These are phyloP conservation scores for Chionographis japonica DNA, from an alignment of 106 monocot genomes.

Conservation along the genomic window DNA sequence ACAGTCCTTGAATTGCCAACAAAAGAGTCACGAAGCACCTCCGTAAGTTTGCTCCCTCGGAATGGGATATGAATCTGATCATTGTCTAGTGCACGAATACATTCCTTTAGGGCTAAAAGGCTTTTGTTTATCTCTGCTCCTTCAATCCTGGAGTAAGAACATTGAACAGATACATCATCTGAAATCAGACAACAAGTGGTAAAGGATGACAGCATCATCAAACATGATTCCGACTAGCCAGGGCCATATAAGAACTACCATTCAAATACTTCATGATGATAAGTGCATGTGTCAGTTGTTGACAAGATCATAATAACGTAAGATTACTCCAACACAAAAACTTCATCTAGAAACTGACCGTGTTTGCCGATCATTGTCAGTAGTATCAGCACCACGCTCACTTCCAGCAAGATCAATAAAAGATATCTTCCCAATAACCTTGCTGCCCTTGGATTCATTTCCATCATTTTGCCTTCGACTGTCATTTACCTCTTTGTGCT, in stretches of 20 bases:
- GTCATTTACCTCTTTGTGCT: slow-evolving; percentile 52
- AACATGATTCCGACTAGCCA: too few species aligned
- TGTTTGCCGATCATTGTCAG: slow-evolving; percentile 97
- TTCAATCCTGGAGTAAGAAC: slow-evolving; percentile 67
- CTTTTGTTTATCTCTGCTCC: slow-evolving; percentile 99
- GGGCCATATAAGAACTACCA: background rate
- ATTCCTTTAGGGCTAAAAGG: slow-evolving; percentile 87
- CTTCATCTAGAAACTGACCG: slow-evolving; percentile 35
- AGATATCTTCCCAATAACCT: slow-evolving; percentile 87
- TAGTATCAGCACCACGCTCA: slow-evolving; percentile 97
- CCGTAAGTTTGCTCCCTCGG: slow-evolving; percentile 94
- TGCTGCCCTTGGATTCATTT: slow-evolving; percentile 45
- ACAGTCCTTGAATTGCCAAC: slow-evolving; percentile 93
- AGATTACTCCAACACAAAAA: background rate
- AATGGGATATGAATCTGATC: slow-evolving; percentile 98
- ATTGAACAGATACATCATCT: slow-evolving; percentile 15
- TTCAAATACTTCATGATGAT: background rate
- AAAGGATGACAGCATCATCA: background rate
- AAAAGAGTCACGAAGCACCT: slow-evolving; percentile 95
- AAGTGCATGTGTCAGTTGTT: too few species aligned
- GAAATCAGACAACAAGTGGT: background rate
- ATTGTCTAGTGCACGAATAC: slow-evolving; percentile 95
- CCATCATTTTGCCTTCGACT: slow-evolving; percentile 42
- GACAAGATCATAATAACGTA: too few species aligned
- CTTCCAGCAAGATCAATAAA: slow-evolving; percentile 99